These are phyloP conservation scores for Dovyalis caffra DNA, from an alignment of 345 rosid species.

Conservation along the genomic window DNA sequence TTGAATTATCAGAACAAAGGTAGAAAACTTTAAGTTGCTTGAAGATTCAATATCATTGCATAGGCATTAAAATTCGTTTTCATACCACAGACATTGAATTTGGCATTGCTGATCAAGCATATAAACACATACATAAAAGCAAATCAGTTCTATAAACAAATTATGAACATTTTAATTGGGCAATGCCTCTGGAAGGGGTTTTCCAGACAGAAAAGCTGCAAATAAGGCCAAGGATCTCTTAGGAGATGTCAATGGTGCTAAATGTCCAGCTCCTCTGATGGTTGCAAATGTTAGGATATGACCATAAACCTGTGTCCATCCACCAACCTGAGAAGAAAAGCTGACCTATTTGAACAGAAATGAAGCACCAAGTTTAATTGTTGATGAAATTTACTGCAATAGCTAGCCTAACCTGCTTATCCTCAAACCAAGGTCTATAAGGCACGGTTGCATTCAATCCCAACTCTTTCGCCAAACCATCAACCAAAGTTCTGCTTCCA, in stretches of 20 bases:
- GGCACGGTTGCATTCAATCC: slow-evolving; percentile 3
- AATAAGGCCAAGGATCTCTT: slow-evolving; percentile 11
- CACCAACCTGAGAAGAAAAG: slow-evolving; percentile 4
- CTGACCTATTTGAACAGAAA: neutral
- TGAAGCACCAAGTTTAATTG: neutral
- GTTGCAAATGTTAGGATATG: slow-evolving; percentile 1
- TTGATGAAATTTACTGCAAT: neutral
- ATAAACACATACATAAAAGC: neutral
- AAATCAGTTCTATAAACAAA: neutral
- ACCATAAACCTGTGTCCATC: slow-evolving; percentile 19
- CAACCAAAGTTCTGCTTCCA: slow-evolving; percentile 13
- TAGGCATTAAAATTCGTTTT: neutral
- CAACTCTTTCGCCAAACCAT: slow-evolving; percentile 14
- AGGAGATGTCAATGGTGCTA: slow-evolving; percentile 10
- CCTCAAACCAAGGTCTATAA: slow-evolving; percentile 8
- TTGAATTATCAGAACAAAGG: too few species aligned
- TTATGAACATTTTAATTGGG: neutral
- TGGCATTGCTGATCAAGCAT: neutral
- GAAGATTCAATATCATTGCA: neutral
- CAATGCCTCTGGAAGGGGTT: neutral
- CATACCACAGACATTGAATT: neutral
- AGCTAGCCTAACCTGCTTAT: neutral
- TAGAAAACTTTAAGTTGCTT: too few species aligned
- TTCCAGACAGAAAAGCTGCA: slow-evolving; percentile 10
- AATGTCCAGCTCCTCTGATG: slow-evolving; percentile 15